A percentile compares a stretch with the other conserved stretches of the same genome.
Conservation (phyloP, 176 grass and related monocot species). For the Ensete glaucum region DNA sequence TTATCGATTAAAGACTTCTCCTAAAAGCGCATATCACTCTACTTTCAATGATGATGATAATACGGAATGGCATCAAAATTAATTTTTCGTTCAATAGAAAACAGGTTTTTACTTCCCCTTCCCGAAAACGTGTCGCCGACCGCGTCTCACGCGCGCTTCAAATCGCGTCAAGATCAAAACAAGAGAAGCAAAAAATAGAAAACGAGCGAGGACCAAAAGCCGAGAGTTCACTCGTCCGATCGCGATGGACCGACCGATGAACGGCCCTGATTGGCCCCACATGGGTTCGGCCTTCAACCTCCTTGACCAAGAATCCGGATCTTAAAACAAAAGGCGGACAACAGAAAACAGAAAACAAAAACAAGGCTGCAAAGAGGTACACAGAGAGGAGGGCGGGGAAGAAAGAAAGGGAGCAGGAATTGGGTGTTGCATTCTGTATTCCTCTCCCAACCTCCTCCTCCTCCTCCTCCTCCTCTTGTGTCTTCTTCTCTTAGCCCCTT, state of each 20-base stretch:
- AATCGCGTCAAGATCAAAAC: no score
- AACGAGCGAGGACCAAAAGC: no score
- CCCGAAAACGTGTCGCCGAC: no score
- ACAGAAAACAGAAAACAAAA: neutral
- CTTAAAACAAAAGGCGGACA: neutral
- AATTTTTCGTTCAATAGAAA: no score
- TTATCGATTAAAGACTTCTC: no score
- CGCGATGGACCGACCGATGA: neutral
- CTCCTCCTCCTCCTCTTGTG: neutral
- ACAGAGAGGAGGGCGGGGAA: neutral
- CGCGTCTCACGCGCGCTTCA: no score
- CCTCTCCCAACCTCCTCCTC: neutral
- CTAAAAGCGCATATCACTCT: no score
- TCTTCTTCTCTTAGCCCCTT: neutral
- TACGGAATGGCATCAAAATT: no score
- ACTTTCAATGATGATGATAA: no score
- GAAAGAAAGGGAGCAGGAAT: neutral
- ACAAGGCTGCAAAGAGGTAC: neutral
- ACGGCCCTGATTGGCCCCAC: neutral
- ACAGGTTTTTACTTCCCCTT: no score
- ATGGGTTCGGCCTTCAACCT: neutral
- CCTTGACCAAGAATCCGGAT: neutral
- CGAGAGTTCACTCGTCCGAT: neutral
- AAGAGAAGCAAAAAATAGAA: no score
- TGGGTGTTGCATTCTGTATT: neutral